Conservation (phyloP, 257 asterid species). For the Handroanthus guayacan region DNA sequence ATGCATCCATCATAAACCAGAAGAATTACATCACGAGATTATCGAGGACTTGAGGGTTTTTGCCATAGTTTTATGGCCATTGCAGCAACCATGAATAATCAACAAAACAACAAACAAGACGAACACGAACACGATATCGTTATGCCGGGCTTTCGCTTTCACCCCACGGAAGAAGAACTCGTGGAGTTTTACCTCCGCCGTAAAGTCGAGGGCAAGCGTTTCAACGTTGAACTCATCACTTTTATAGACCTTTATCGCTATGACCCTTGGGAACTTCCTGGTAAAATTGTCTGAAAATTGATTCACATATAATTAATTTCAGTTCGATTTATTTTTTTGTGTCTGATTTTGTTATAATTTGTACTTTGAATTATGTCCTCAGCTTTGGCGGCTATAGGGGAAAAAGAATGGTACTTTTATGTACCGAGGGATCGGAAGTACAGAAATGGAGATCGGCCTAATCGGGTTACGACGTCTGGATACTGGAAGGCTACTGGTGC, state of each 20-base stretch:
- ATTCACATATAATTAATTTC: not conserved
- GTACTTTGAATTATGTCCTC: not conserved
- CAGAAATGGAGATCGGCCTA: slow-evolving; percentile 93
- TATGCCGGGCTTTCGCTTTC: slow-evolving; percentile 98
- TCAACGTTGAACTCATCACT: slow-evolving; percentile 95
- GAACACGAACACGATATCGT: slow-evolving; percentile 85
- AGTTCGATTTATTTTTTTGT: not conserved
- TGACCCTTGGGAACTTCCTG: slow-evolving; percentile 99
- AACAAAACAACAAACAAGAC: slow-evolving; percentile 52
- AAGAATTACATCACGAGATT: too few species aligned
- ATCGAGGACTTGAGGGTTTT: slow-evolving; percentile 15
- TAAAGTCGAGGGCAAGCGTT: slow-evolving; percentile 98
- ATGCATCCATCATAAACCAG: too few species aligned
- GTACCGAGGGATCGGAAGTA: slow-evolving; percentile 95
- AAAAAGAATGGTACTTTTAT: slow-evolving; percentile 97
- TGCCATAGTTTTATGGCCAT: slow-evolving; percentile 65
- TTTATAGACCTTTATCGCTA: slow-evolving; percentile 93
- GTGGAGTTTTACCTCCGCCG: slow-evolving; percentile 98
- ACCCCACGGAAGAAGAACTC: slow-evolving; percentile 97
- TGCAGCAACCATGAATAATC: slow-evolving; percentile 65
- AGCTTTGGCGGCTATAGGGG: slow-evolving; percentile 98
- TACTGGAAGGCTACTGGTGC: slow-evolving; percentile 99
- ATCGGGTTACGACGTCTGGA: slow-evolving; percentile 95
- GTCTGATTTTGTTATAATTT: not conserved
- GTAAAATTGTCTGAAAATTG: slow-evolving; percentile 35